Percentiles rank a stretch among this genome's conserved stretches.
phyloP scores from a whole-genome alignment of 768 basidiomycete genomes.

The Leucocoprinus leucothites region DNA sequence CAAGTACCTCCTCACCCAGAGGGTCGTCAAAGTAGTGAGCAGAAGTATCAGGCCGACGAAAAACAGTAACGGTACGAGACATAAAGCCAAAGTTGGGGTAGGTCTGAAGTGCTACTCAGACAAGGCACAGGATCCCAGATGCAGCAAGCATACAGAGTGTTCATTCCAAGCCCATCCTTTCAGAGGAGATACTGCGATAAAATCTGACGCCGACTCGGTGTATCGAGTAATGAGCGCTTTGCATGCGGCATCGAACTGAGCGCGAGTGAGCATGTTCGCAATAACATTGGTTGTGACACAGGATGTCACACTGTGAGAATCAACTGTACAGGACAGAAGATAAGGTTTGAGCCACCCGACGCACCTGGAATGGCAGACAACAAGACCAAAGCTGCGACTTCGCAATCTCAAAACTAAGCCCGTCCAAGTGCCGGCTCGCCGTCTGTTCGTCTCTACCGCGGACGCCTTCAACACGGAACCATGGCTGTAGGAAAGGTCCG shows the following conservation, averaged over 20 bases:
- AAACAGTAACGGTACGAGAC: slow-evolving; percentile 27
- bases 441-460: slow-evolving; percentile 38
- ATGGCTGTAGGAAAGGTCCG: slow-evolving; percentile 92
- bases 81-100: slow-evolving; percentile 44
- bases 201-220: background rate
- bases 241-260: slow-evolving; percentile 59
- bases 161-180: slow-evolving; percentile 44
- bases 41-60: background rate
- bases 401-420: slow-evolving; percentile 39
- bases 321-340: slow-evolving; percentile 42
- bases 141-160: slow-evolving; percentile 7
- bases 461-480: slow-evolving; percentile 30
- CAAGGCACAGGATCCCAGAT: background rate
- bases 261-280: slow-evolving; percentile 48
- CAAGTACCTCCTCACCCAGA: slow-evolving; percentile 16
- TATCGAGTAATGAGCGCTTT: slow-evolving; percentile 40
- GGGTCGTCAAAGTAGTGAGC: slow-evolving; percentile 11
- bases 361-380: slow-evolving; percentile 24
- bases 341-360: slow-evolving; percentile 63
- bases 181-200: slow-evolving; percentile 1
- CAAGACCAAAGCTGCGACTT: slow-evolving; percentile 23
- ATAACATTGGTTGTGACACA: slow-evolving; percentile 7
- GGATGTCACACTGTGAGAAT: slow-evolving; percentile 37
- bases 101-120: slow-evolving; percentile 24
- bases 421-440: slow-evolving; percentile 32